Evolutionary conservation across 495 filamentous ascomycete species (phyloP).

Genomic region (Hypoxylon lenormandii): DNA sequence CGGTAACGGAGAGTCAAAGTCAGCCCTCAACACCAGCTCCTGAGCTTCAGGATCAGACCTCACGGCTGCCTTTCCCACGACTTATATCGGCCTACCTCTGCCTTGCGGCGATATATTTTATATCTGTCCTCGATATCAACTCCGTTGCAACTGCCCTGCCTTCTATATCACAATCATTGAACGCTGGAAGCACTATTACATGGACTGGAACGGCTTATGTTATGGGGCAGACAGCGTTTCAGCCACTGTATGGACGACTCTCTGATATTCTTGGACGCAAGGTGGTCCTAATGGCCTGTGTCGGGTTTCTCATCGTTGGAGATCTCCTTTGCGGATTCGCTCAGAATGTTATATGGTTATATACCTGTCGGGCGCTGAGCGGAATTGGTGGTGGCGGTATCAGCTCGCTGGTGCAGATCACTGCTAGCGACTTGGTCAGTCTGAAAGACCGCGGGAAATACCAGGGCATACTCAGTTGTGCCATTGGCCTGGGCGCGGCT

Average conservation of each 20-base stretch:
- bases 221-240: constrained; percentile 73
- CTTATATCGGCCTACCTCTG: constrained; percentile 69
- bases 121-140: constrained; percentile 72
- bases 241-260: constrained; percentile 69
- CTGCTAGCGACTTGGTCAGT: constrained; percentile 52
- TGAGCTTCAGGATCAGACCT: constrained; percentile 23
- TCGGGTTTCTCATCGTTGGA: constrained; percentile 58
- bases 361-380: constrained; percentile 67
- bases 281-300: constrained; percentile 61
- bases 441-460: constrained; percentile 52
- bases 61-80: constrained; percentile 63
- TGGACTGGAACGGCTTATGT: constrained; percentile 76
- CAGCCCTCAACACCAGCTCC: neutral
- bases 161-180: constrained; percentile 67
- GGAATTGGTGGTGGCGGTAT: constrained; percentile 63
- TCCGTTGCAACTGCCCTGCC: constrained; percentile 70
- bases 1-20: neutral
- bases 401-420: constrained; percentile 50
- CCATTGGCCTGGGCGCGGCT: constrained; percentile 57
- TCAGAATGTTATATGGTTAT: constrained; percentile 64
- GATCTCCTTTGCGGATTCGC: constrained; percentile 67
- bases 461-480: constrained; percentile 58
- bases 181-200: constrained; percentile 67
- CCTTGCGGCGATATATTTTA: constrained; percentile 66
- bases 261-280: constrained; percentile 72